Percentiles rank a stretch among this genome's conserved stretches.
phyloP scores from a whole-genome alignment of 495 filamentous ascomycete genomes.

The Aspergillus conjunctus region DNA sequence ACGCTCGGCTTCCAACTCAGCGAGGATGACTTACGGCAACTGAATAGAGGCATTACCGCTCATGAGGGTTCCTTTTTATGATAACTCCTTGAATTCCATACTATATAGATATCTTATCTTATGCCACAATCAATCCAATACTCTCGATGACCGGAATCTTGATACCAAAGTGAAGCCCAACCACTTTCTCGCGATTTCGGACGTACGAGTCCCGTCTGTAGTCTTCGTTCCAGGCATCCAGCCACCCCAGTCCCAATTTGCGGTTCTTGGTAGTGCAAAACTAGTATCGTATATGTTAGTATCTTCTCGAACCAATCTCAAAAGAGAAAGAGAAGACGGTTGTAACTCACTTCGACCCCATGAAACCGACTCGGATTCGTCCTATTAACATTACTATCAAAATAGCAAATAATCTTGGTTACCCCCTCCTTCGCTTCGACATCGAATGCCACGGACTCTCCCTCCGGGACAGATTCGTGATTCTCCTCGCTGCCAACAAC shows the following conservation, averaged over 20 bases:
- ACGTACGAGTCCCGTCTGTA: conserved; percentile 2
- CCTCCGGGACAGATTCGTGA: conserved; percentile 1
- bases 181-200: background rate
- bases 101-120: conserved; percentile 15
- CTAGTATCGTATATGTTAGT: background rate
- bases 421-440: background rate
- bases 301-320: background rate
- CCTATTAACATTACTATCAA: conserved; percentile 1
- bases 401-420: background rate
- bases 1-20: too few species aligned
- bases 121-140: background rate
- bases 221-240: conserved; percentile 5
- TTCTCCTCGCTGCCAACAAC: background rate
- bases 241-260: background rate
- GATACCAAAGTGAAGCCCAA: conserved; percentile 4
- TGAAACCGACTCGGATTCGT: conserved; percentile 3
- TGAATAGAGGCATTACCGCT: too few species aligned
- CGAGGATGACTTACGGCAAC: too few species aligned
- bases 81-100: conserved; percentile 32
- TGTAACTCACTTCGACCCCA: background rate
- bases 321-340: background rate
- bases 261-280: background rate
- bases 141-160: background rate
- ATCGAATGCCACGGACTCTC: background rate
- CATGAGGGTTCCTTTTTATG: too few species aligned